phyloP scores from a whole-genome alignment of 352 stramenopile species.

The Detonula confervacea region DNA sequence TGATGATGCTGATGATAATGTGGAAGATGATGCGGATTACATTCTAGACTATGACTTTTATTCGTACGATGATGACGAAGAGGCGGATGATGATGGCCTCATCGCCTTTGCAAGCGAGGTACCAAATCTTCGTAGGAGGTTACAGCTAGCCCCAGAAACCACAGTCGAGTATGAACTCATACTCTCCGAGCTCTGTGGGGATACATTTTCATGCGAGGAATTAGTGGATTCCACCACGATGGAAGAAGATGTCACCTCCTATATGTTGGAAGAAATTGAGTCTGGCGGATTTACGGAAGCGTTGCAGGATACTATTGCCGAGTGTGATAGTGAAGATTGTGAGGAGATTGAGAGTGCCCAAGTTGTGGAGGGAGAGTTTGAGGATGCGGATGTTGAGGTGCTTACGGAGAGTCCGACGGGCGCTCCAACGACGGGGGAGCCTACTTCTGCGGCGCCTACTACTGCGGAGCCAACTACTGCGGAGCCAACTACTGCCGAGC shows the following conservation, averaged over 20 bases:
- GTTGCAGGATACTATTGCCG: background rate
- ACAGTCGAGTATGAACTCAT: background rate
- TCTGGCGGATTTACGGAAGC: background rate
- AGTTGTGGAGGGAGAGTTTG: background rate
- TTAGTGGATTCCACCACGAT: background rate
- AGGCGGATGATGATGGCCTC: background rate
- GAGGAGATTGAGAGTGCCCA: background rate
- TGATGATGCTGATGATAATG: background rate
- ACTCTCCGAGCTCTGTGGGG: background rate
- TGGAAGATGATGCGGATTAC: background rate
- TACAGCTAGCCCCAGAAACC: background rate
- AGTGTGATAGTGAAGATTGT: background rate
- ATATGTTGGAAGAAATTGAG: background rate
- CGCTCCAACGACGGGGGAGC: background rate
- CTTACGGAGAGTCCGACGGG: background rate
- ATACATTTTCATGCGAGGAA: background rate
- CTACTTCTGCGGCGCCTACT: too few species aligned
- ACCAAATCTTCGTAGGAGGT: background rate
- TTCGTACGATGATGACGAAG: background rate
- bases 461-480: too few species aligned
- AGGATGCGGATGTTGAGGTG: background rate
- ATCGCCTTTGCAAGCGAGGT: background rate
- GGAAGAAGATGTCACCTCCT: background rate
- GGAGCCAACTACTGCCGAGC: background rate
- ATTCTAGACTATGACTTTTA: too few species aligned